phyloP scores from a whole-genome alignment of 2,329 filamentous ascomycete species.

The Emergomyces pasteurianus region DNA sequence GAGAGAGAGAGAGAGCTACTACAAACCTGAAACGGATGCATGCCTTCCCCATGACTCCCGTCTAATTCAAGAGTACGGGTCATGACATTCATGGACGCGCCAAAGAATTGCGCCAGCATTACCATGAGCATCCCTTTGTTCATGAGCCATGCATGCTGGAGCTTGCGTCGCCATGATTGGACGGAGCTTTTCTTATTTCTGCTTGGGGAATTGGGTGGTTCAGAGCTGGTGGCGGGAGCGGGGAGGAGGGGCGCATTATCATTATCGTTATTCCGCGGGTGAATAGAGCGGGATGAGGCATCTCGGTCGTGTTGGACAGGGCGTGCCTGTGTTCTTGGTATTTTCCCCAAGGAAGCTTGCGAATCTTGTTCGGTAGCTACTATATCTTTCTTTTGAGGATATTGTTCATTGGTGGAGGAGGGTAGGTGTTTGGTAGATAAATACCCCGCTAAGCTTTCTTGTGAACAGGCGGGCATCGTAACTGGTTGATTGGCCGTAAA shows the following conservation, averaged over 20 bases:
- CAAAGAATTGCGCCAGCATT: constrained; percentile 66
- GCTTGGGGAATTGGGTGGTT: neutral
- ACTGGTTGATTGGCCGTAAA: neutral
- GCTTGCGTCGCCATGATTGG: constrained; percentile 14
- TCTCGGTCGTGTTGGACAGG: neutral
- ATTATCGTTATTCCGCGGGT: neutral
- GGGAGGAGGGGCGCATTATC: neutral
- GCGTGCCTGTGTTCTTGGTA: neutral
- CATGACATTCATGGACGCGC: constrained; percentile 72
- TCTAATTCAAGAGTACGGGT: constrained; percentile 61
- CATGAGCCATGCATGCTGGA: constrained; percentile 38
- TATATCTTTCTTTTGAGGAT: neutral
- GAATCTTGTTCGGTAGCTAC: neutral
- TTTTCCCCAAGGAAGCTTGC: neutral
- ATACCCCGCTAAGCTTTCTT: neutral
- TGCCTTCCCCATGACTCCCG: constrained; percentile 52
- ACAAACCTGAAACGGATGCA: constrained; percentile 63
- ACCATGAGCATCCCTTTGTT: constrained; percentile 67
- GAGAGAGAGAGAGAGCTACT: neutral
- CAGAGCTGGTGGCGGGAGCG: neutral
- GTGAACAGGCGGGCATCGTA: neutral
- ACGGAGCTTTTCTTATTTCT: neutral
- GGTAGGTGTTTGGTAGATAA: neutral
- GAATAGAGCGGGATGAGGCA: neutral
- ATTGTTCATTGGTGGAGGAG: neutral